phyloP scores from a whole-genome alignment of 257 asterid genomes.

The Solanum gracilifrons region DNA sequence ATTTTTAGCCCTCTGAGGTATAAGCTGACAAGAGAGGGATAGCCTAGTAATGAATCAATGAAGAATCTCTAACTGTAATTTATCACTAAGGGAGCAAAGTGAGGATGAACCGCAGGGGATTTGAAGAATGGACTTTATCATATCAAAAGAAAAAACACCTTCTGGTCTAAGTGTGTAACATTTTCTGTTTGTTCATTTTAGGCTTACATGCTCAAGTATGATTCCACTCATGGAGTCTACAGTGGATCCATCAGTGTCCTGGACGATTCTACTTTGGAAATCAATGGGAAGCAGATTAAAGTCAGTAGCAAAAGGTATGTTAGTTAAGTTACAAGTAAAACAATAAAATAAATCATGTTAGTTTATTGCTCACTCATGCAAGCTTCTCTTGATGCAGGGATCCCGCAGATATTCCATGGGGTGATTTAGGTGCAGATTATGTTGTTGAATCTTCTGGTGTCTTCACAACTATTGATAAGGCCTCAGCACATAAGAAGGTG shows the following conservation, averaged over 20 bases:
- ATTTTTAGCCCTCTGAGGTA: neutral
- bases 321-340: neutral
- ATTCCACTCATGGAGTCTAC: constrained; percentile 91
- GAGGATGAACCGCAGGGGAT: neutral
- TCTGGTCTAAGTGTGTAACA: neutral
- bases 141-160: neutral
- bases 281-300: constrained; percentile 78
- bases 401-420: constrained; percentile 96
- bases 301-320: constrained; percentile 65
- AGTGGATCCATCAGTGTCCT: constrained; percentile 57
- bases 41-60: neutral
- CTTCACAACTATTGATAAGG: constrained; percentile 79
- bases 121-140: neutral
- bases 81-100: neutral
- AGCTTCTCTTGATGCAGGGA: constrained; percentile 38
- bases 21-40: neutral
- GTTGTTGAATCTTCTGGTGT: constrained; percentile 94
- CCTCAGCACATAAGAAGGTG: constrained; percentile 83
- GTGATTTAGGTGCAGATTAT: constrained; percentile 81
- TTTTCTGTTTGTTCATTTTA: constrained; percentile 19
- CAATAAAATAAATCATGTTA: neutral
- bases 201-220: constrained; percentile 99
- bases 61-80: neutral
- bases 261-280: constrained; percentile 83
- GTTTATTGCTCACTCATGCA: constrained; percentile 8